Conservation (phyloP, 192 early-diverging fungal genomes). For the Obelidium mucronatum region DNA sequence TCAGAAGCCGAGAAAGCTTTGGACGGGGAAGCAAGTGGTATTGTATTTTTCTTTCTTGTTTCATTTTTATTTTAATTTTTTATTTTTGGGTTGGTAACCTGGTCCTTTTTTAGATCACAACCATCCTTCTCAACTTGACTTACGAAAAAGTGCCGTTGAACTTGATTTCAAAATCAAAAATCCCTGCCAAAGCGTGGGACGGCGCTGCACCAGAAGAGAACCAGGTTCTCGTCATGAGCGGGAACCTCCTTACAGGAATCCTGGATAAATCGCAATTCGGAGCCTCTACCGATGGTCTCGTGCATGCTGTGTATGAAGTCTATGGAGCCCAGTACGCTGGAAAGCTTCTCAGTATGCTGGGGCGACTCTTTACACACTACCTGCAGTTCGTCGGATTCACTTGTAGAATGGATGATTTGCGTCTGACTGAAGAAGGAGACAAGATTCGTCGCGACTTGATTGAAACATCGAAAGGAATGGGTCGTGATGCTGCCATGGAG, state of each 20-base stretch:
- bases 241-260: conserved; percentile 90
- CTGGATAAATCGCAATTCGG: conserved; percentile 99
- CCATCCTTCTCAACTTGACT: conserved; percentile 92
- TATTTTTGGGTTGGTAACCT: no score
- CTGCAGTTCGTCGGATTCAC: conserved; percentile 90
- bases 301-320: conserved; percentile 96
- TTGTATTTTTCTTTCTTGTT: conserved; percentile 11
- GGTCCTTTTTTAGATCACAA: conserved; percentile 77
- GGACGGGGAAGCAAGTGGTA: conserved; percentile 98
- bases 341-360: conserved; percentile 87
- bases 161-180: conserved; percentile 86
- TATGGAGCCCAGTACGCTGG: conserved; percentile 91
- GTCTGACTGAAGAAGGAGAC: conserved; percentile 85
- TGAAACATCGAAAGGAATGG: conserved; percentile 63
- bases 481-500: conserved; percentile 74
- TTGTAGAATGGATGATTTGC: conserved; percentile 99
- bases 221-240: conserved; percentile 84
- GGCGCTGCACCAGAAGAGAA: conserved; percentile 80
- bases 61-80: no score
- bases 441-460: conserved; percentile 76
- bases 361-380: conserved; percentile 90
- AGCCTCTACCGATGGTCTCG: conserved; percentile 87
- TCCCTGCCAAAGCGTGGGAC: conserved; percentile 89
- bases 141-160: conserved; percentile 78
- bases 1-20: conserved; percentile 82